phyloP scores from a whole-genome alignment of 306 rosid species.

The Rosa persica region DNA sequence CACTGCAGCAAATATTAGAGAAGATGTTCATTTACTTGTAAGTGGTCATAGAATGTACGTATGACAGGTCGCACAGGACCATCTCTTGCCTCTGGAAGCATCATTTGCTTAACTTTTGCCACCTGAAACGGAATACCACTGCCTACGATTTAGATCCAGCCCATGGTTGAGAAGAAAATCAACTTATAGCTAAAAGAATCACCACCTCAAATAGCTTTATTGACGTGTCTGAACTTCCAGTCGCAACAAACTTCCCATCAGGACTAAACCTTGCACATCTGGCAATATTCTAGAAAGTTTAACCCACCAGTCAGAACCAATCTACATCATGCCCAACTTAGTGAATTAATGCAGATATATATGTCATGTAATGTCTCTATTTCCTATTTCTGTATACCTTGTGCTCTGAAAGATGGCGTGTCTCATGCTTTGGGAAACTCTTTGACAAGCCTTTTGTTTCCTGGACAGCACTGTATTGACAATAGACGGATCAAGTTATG shows the following conservation, averaged over 20 bases:
- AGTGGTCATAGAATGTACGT: constrained; percentile 81
- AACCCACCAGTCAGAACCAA: constrained; percentile 30
- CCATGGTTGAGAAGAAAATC: constrained; percentile 17
- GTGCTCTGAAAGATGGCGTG: constrained; percentile 92
- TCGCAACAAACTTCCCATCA: constrained; percentile 84
- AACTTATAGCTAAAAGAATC: constrained; percentile 15
- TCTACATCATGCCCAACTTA: constrained; percentile 7
- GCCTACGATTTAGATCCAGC: constrained; percentile 19
- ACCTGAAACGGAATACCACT: constrained; percentile 50
- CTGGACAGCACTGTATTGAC: constrained; percentile 47
- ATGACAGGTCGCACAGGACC: constrained; percentile 81
- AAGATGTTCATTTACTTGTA: constrained; percentile 44
- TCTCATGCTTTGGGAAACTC: constrained; percentile 81
- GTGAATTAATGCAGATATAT: constrained; percentile 4
- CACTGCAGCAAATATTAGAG: background rate
- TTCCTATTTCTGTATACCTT: constrained; percentile 46
- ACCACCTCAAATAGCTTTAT: constrained; percentile 90
- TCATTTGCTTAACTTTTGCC: constrained; percentile 83
- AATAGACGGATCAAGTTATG: background rate
- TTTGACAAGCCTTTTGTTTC: constrained; percentile 72
- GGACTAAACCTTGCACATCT: constrained; percentile 94
- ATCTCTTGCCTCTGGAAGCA: constrained; percentile 78
- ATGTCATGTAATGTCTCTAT: background rate
- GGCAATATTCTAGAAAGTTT: constrained; percentile 80
- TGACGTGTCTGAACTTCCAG: constrained; percentile 92